Percentiles rank a stretch among this genome's conserved stretches.
These are phyloP conservation scores for Melastoma malabathricum DNA, from an alignment of 345 rosid species.

Conservation along the genomic window DNA sequence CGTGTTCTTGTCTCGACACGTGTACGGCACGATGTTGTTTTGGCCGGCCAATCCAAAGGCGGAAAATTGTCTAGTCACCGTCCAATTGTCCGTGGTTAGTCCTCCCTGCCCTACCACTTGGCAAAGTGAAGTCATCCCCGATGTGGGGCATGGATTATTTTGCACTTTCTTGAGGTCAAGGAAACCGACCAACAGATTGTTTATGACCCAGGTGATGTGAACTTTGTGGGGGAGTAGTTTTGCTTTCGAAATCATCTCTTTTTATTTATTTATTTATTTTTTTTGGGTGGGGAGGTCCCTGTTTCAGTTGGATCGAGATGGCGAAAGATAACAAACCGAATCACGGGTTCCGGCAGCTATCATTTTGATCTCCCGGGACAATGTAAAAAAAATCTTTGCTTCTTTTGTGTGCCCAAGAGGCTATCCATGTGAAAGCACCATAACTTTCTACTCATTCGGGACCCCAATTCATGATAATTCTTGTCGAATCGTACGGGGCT, in stretches of 20 bases:
- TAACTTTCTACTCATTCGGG: too few relatives aligned
- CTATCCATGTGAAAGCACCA: too few relatives aligned
- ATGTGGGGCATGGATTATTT: conserved; percentile 15
- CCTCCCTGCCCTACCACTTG: too few relatives aligned
- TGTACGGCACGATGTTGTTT: conserved; percentile 18
- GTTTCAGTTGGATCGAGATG: too few relatives aligned
- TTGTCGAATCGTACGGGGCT: too few relatives aligned
- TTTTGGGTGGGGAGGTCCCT: too few relatives aligned
- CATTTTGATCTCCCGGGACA: too few relatives aligned
- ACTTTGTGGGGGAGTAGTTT: neutral
- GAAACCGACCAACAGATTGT: conserved; percentile 35
- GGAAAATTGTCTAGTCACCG: conserved; percentile 11
- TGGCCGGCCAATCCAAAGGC: conserved; percentile 2
- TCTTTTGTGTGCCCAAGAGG: neutral
- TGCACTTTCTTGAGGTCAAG: neutral
- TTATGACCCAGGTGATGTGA: conserved; percentile 9
- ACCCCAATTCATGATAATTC: too few relatives aligned
- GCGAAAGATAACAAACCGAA: too few relatives aligned
- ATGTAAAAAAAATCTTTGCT: too few relatives aligned
- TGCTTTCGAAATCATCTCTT: neutral
- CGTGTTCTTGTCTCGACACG: conserved; percentile 14
- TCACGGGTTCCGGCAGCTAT: too few relatives aligned
- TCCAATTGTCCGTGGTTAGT: conserved; percentile 7
- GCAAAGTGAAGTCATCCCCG: conserved; percentile 3
- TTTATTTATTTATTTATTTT: too few relatives aligned